Base-by-base conservation (phyloP, 768 basidiomycete species). In the Lepiota venenata region DNA sequence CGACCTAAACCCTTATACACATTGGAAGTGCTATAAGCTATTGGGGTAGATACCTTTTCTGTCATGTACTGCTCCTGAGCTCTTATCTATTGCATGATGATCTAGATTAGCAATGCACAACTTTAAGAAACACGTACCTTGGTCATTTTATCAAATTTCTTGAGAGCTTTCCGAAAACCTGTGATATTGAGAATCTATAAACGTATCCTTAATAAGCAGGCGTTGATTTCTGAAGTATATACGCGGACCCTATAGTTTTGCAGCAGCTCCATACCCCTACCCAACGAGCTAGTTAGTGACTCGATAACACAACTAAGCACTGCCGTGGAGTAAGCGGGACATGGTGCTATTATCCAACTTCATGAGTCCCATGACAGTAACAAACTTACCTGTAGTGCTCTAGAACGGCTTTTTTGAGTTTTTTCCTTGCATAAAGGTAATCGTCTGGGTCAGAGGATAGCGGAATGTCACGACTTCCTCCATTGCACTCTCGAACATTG, bases 151-250 rank as follows among this genome's bases (percentile, higher is more conserved):
- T 88, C 88, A 58, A 91, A 93, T 66, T 93, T 93, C 70, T 88
- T 93, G 53, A 93, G 65, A 0, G 85, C 85, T 65, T 93, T 93
- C 22, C 89, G 77, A 66, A 97, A 93, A 1, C 96, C 97, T 1
- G 91, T 90, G 9, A 93, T 68, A 66, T 99, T 98, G 38, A 98
- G 69, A 42, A 88, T 83, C 87, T 92, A 58, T 15, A 18, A 21
- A 56, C 36, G 9, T 15, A 35, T 8, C 10, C 32, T 22, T 10
- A 14, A 51, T 27, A 27, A 29, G 38, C 37, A 20, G 10, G 37
- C 4, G 2, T 49, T 12, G 10, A 6, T 11, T 1, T n/a, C 4
- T 14, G 1, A 47, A 12, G 16, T 40, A 14, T 3, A 7, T 39
- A 32, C 2, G 65, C 81, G 14, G 64, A 93, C 93, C 29, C 93